A percentile compares a stretch with the other conserved stretches of the same genome.
phyloP scores from a whole-genome alignment of 2,329 filamentous ascomycete genomes.

The Emmonsiellopsis sp. region DNA sequence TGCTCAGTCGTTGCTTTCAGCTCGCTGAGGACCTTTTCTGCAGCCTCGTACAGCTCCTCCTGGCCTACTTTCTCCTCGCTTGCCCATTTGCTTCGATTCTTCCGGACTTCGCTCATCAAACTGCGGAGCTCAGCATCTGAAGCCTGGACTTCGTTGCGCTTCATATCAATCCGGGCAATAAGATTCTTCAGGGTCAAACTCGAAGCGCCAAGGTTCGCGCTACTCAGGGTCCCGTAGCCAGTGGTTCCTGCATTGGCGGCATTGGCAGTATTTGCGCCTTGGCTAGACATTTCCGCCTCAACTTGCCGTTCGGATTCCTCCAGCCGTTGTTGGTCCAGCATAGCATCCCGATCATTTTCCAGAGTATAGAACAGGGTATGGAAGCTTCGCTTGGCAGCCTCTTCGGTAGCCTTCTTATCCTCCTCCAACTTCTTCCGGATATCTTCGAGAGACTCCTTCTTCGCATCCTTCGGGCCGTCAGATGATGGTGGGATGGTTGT shows the following conservation, averaged over 20 bases:
- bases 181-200: slow-evolving; percentile 94
- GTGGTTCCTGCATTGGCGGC: slow-evolving; percentile 46
- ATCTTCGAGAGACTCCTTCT: slow-evolving; percentile 66
- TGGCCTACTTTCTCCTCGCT: slow-evolving; percentile 96
- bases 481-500: slow-evolving; percentile 55
- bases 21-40: slow-evolving; percentile 94
- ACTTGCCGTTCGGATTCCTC: slow-evolving; percentile 95
- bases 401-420: slow-evolving; percentile 81
- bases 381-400: slow-evolving; percentile 81
- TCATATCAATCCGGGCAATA: slow-evolving; percentile 88
- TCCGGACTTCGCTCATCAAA: slow-evolving; percentile 93
- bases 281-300: slow-evolving; percentile 81
- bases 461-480: slow-evolving; percentile 48
- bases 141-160: slow-evolving; percentile 79
- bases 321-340: slow-evolving; percentile 94
- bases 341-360: slow-evolving; percentile 89
- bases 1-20: slow-evolving; percentile 96
- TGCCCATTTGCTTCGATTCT: slow-evolving; percentile 97
- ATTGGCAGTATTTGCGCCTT: slow-evolving; percentile 43
- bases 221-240: slow-evolving; percentile 83
- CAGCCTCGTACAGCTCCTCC: slow-evolving; percentile 92
- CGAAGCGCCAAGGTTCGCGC: slow-evolving; percentile 87
- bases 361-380: slow-evolving; percentile 91
- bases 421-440: slow-evolving; percentile 89
- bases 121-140: slow-evolving; percentile 87